Conservation (phyloP, 371 early-diverging fungal genomes). For the Saksenaea vasiformis region DNA sequence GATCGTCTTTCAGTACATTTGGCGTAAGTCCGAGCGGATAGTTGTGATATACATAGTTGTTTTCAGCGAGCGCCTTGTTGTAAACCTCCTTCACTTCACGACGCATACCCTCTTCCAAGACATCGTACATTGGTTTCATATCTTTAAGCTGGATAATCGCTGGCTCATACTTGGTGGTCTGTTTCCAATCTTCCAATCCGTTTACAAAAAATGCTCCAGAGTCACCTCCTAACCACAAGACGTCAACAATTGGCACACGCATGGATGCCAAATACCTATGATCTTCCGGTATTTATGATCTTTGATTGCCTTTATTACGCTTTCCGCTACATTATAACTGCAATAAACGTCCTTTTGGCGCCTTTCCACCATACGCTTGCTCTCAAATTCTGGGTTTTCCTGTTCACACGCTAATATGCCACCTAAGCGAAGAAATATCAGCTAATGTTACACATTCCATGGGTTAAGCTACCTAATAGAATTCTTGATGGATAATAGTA, state of each 20-base stretch:
- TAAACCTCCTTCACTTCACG: neutral
- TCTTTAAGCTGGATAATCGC: neutral
- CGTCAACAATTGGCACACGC: too few species aligned
- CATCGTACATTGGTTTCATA: neutral
- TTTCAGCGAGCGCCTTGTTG: neutral
- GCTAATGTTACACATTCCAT: too few species aligned
- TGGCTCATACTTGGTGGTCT: neutral
- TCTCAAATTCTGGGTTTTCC: too few species aligned
- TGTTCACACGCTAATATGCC: too few species aligned
- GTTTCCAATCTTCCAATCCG: neutral
- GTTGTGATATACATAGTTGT: neutral
- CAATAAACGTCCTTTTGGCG: too few species aligned
- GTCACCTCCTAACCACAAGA: too few species aligned
- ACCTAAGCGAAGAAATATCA: too few species aligned
- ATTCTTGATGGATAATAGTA: neutral
- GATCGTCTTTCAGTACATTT: neutral
- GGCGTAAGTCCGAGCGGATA: neutral
- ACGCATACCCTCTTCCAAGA: neutral
- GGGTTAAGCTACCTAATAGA: neutral
- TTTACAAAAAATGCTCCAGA: neutral
- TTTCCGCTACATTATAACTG: too few species aligned
- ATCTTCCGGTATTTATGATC: too few species aligned
- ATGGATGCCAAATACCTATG: too few species aligned
- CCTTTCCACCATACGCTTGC: too few species aligned
- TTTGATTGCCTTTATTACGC: too few species aligned